These are phyloP conservation scores for Dichotomocladium elegans DNA, from an alignment of 371 early-diverging fungal genomes.

Conservation along the genomic window DNA sequence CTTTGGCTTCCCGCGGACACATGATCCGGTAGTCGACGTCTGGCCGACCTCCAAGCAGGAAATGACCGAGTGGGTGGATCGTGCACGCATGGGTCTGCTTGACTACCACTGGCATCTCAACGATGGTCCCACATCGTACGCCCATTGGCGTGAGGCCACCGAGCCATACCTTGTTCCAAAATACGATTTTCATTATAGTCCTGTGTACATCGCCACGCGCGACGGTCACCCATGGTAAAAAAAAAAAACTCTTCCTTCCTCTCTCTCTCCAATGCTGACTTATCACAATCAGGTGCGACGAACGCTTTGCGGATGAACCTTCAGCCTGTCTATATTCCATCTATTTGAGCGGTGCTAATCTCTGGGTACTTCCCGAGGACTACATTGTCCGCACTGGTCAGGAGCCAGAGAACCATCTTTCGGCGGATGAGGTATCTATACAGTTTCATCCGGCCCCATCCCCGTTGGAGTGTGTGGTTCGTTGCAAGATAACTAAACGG, in stretches of 20 bases:
- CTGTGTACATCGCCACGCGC: conserved; percentile 25
- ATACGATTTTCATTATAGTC: conserved; percentile 36
- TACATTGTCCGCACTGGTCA: conserved; percentile 29
- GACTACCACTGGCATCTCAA: conserved; percentile 33
- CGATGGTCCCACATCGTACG: conserved; percentile 31
- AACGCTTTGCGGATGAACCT: conserved; percentile 37
- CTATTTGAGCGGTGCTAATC: conserved; percentile 32
- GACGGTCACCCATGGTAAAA: conserved; percentile 38
- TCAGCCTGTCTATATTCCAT: conserved; percentile 32
- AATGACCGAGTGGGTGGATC: conserved; percentile 24
- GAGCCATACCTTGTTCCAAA: conserved; percentile 30
- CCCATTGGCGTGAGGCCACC: conserved; percentile 25
- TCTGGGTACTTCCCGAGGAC: conserved; percentile 35
- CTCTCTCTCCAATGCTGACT: no score
- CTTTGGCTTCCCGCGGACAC: conserved; percentile 23
- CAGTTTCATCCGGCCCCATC: background rate
- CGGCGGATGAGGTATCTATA: conserved; percentile 17
- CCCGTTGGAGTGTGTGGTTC: background rate
- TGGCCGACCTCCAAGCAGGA: conserved; percentile 26
- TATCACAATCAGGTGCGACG: conserved; percentile 41
- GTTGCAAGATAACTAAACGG: background rate
- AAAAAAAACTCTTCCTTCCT: background rate
- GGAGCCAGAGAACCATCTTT: conserved; percentile 20
- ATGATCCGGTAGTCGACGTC: conserved; percentile 4
- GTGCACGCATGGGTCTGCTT: conserved; percentile 21